Percentiles rank a stretch among this genome's conserved stretches.
Conservation (phyloP, 2,329 filamentous ascomycete genomes). For the Rutstroemia sp. region DNA sequence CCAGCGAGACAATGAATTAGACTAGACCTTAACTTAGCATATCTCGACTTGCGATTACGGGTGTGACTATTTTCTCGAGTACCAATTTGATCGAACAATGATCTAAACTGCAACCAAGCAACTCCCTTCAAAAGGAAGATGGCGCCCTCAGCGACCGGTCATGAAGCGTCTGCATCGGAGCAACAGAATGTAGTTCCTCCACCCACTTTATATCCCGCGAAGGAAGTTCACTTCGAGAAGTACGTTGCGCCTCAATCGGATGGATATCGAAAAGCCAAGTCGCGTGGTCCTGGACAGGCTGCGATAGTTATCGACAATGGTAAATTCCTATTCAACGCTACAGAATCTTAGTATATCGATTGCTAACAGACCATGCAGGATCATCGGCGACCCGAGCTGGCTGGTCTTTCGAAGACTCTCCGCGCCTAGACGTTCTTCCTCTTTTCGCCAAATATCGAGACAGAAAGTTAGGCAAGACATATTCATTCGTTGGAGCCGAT, state of each 20-base stretch:
- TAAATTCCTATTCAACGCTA: conserved; percentile 32
- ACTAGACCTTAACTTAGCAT: background rate
- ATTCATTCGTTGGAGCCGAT: conserved; percentile 86
- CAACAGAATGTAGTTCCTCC: conserved; percentile 42
- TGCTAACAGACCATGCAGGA: conserved; percentile 43
- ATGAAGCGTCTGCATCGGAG: conserved; percentile 30
- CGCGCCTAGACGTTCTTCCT: conserved; percentile 73
- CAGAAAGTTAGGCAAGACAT: conserved; percentile 84
- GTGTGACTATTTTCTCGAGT: background rate
- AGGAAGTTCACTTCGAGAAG: conserved; percentile 54
- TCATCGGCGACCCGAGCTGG: conserved; percentile 85
- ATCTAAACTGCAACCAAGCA: background rate
- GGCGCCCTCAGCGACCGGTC: conserved; percentile 28
- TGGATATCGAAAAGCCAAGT: conserved; percentile 56
- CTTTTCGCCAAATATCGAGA: conserved; percentile 95
- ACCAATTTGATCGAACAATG: background rate
- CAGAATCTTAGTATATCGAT: conserved; percentile 5
- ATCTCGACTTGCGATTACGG: background rate
- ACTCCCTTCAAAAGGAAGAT: conserved; percentile 18
- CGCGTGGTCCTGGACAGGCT: conserved; percentile 46
- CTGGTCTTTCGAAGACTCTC: conserved; percentile 87
- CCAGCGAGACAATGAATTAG: background rate
- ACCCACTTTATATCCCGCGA: conserved; percentile 51
- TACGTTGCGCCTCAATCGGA: conserved; percentile 49
- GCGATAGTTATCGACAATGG: conserved; percentile 99